Percentiles rank a stretch among this genome's conserved stretches.
These are phyloP conservation scores for Acanthamoeba healyi DNA, from an alignment of 208 protist species.

Conservation along the genomic window DNA sequence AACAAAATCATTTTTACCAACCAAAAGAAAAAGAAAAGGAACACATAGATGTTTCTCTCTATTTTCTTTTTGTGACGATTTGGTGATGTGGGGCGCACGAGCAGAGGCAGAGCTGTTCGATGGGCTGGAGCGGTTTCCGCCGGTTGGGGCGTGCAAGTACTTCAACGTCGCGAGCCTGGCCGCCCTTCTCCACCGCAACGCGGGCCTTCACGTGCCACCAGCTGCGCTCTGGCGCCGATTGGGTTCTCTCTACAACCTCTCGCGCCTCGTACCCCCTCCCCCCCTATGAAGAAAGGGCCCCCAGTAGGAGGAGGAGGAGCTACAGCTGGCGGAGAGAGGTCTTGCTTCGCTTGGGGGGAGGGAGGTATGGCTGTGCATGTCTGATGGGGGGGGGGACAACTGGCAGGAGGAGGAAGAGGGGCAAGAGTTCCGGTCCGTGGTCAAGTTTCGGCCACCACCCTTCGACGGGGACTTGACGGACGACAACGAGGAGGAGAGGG, in stretches of 20 bases:
- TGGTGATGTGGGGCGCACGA: background rate
- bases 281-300: no score
- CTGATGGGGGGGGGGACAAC: no score
- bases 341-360: no score
- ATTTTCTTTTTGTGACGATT: no score
- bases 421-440: conserved; percentile 12
- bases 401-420: conserved; percentile 9
- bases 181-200: background rate
- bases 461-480: background rate
- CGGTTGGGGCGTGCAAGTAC: background rate
- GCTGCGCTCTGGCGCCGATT: background rate
- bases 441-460: background rate
- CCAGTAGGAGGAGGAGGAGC: no score
- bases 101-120: background rate
- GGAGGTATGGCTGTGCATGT: no score
- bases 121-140: background rate
- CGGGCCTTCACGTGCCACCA: background rate
- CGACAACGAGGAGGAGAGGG: background rate
- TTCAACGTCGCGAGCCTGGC: background rate
- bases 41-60: no score
- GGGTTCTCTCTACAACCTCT: background rate
- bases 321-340: no score
- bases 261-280: background rate
- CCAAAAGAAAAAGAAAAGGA: no score
- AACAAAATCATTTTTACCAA: no score